phyloP scores from a whole-genome alignment of 768 basidiomycete genomes.

The Tulasnella sp. region DNA sequence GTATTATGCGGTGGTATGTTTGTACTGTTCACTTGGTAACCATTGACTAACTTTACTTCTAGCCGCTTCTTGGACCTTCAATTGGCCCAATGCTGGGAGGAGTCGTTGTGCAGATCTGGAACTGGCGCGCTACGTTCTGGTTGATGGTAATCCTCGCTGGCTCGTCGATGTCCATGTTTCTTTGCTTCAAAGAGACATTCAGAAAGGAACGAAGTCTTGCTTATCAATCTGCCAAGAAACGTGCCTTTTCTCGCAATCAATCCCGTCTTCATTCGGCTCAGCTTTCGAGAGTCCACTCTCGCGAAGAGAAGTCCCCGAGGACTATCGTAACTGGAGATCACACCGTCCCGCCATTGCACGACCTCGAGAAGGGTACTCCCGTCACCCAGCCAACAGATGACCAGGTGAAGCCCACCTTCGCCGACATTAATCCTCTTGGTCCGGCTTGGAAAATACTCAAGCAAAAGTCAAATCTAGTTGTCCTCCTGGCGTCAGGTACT shows the following conservation, averaged over 20 bases:
- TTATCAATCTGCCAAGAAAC: constrained; percentile 56
- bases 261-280: constrained; percentile 19
- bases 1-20: constrained; percentile 48
- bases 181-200: constrained; percentile 74
- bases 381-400: constrained; percentile 6
- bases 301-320: neutral
- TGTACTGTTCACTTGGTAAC: constrained; percentile 36
- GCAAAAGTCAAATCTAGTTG: constrained; percentile 53
- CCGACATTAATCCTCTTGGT: constrained; percentile 63
- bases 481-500: constrained; percentile 55
- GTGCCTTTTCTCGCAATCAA: constrained; percentile 24
- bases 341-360: neutral
- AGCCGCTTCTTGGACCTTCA: constrained; percentile 28
- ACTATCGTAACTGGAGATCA: neutral
- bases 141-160: constrained; percentile 59
- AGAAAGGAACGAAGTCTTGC: constrained; percentile 68
- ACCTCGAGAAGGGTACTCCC: neutral
- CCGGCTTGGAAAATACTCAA: constrained; percentile 49
- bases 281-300: constrained; percentile 14
- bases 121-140: constrained; percentile 78
- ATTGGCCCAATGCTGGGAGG: constrained; percentile 66
- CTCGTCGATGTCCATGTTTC: constrained; percentile 41
- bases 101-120: constrained; percentile 47
- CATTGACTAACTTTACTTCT: constrained; percentile 15
- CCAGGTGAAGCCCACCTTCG: constrained; percentile 43